Conservation (phyloP, 2,329 filamentous ascomycete species). For the Aspergillus neoniger region DNA sequence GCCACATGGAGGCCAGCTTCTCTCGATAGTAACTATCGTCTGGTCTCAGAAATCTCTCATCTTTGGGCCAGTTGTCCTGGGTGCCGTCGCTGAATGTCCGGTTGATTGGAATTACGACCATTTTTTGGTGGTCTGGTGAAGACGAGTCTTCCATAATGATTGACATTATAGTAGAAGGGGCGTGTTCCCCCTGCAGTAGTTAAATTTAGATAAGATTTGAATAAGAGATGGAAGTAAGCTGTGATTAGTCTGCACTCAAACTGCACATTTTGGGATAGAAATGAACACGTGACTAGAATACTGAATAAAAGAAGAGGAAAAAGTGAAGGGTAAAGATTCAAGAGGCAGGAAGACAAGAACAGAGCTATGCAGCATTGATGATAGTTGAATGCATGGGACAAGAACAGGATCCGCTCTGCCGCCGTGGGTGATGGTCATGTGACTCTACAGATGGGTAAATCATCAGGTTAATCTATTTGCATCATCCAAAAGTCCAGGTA, state of each 20-base stretch:
- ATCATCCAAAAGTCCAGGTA: too few relatives aligned
- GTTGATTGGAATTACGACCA: conserved; percentile 37
- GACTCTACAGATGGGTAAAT: neutral
- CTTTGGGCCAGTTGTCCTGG: conserved; percentile 38
- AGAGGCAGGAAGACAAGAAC: neutral
- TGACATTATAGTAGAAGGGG: conserved; percentile 6
- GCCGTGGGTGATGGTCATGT: conserved; percentile 9
- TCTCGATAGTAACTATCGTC: conserved; percentile 50
- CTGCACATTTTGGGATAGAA: neutral
- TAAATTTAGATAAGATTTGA: neutral
- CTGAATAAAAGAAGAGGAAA: neutral
- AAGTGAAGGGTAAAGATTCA: neutral
- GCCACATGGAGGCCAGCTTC: conserved; percentile 53
- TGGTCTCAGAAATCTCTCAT: conserved; percentile 35
- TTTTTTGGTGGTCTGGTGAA: conserved; percentile 19
- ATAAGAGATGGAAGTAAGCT: neutral
- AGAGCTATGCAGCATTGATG: neutral
- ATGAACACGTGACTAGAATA: neutral
- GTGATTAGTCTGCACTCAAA: neutral
- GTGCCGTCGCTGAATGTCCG: conserved; percentile 43
- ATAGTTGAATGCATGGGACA: neutral
- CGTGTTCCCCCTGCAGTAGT: neutral
- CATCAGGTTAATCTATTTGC: neutral
- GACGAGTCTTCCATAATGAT: neutral
- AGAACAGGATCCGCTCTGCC: neutral